Evolutionary conservation across 306 rosid species (phyloP), one percentile per base, ranked within the genome.

Genomic region (Ziziphus jujuba): DNA sequence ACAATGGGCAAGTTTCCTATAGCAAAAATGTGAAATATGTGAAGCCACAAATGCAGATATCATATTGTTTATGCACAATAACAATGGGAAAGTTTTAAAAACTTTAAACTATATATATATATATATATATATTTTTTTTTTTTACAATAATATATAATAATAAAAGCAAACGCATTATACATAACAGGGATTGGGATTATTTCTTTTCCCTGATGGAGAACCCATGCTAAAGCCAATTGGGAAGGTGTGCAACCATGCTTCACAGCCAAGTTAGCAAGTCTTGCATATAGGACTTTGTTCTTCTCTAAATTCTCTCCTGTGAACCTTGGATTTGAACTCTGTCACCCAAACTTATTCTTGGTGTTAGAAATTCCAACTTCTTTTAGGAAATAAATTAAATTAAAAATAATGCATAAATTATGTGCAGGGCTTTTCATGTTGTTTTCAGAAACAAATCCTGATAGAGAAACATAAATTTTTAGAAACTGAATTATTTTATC

Each of bases 161-260:
- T 6, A 5, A 16, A 2, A 8, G 6, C n/a, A 3, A 3, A 47
- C 4, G 11, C 10, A 65, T 16, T 14, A 15, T 49, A 51, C 12
- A 47, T 82, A 89, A 89, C 96, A 17, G 91, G 96, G 61, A 89
- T 84, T 24, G 89, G 89, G 75, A 89, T 31, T 65, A 86, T 74
- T 56, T 84, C 80, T 22, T 80, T 78, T 55, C 83, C 88, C 76
- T 80, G 96, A 71, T 82, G 82, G 31, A 86, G 77, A 78, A 86
- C 79, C 91, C 91, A 86, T 20, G 96, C 83, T 44, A 89, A 68
- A 65, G 91, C 91, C 63, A 89, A 58, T 61, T 89, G 89, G 51
- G 91, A 66, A 70, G 87, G 85, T 66, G 78, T 63, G 73, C 85
- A 84, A 22, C 70, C 81, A 78, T 80, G 83, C 62, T 82, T 82